These are phyloP conservation scores for Botryotinia globosa DNA, from an alignment of 2,329 filamentous ascomycete species.

Conservation along the genomic window DNA sequence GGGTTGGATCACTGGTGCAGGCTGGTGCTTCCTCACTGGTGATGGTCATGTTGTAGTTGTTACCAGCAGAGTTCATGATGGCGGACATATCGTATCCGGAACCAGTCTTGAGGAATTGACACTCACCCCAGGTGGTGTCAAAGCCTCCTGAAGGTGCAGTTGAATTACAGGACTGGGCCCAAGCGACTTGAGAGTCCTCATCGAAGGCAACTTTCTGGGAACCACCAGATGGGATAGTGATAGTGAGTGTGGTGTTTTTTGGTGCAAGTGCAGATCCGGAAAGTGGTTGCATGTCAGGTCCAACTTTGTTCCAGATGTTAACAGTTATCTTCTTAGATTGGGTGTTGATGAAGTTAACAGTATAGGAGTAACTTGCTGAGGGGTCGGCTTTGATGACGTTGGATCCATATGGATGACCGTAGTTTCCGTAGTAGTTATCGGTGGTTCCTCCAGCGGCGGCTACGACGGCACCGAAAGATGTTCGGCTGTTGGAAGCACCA, in stretches of 20 bases:
- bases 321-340: conserved; percentile 28
- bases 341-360: conserved; percentile 33
- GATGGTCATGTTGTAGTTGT: conserved; percentile 38
- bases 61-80: conserved; percentile 35
- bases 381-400: conserved; percentile 35
- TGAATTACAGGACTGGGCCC: conserved; percentile 25
- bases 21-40: conserved; percentile 28
- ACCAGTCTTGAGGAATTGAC: conserved; percentile 31
- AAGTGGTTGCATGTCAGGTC: conserved; percentile 19
- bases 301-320: conserved; percentile 36
- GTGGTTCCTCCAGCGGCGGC: conserved; percentile 6
- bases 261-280: conserved; percentile 34
- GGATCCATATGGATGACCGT: conserved; percentile 33
- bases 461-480: conserved; percentile 25
- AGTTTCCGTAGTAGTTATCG: conserved; percentile 31
- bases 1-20: conserved; percentile 31
- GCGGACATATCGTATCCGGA: conserved; percentile 37
- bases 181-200: conserved; percentile 33
- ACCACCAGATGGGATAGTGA: conserved; percentile 29
- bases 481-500: conserved; percentile 31
- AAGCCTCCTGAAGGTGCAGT: conserved; percentile 29
- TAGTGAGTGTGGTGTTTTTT: conserved; percentile 30
- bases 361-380: conserved; percentile 28
- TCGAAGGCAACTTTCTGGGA: conserved; percentile 34
- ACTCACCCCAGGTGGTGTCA: conserved; percentile 34